Percentiles rank a stretch among this genome's conserved stretches.
phyloP scores from a whole-genome alignment of 306 rosid genomes.

The Castanospermum australe region DNA sequence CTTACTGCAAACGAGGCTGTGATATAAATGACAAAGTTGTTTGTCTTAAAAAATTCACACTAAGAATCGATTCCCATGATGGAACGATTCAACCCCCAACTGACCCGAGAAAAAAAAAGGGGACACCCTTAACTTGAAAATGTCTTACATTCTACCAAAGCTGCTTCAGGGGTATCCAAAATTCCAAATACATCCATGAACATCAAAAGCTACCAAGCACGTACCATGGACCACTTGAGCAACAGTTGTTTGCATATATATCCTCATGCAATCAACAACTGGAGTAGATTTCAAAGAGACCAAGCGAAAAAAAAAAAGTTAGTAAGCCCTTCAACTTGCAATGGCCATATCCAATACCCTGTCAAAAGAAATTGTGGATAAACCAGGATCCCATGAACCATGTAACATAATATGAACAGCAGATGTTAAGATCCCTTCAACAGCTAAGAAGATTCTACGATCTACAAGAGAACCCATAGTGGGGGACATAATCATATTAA shows the following conservation, averaged over 20 bases:
- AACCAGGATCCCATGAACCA: not conserved
- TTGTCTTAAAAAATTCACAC: too few species aligned
- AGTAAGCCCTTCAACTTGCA: constrained; percentile 8
- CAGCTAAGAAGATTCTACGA: not conserved
- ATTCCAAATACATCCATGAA: not conserved
- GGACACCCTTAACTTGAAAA: too few species aligned
- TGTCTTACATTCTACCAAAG: not conserved
- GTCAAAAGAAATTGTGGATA: not conserved
- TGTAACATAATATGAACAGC: not conserved
- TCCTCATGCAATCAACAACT: not conserved
- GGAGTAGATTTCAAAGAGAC: not conserved
- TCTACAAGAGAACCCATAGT: constrained; percentile 2
- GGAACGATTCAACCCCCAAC: too few species aligned
- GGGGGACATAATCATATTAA: not conserved
- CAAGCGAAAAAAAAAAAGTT: not conserved
- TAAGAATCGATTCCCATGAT: too few species aligned
- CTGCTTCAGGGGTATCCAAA: not conserved
- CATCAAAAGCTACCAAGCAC: not conserved
- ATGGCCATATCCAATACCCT: not conserved
- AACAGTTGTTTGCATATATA: not conserved
- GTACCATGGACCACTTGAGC: constrained; percentile 2
- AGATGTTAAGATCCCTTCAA: not conserved
- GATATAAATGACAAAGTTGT: too few species aligned
- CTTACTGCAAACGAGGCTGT: too few species aligned
- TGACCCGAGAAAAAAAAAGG: too few species aligned